Percentiles rank a stretch among this genome's conserved stretches.
Conservation (phyloP, 495 filamentous ascomycete species). For the Durotheca rogersii region DNA sequence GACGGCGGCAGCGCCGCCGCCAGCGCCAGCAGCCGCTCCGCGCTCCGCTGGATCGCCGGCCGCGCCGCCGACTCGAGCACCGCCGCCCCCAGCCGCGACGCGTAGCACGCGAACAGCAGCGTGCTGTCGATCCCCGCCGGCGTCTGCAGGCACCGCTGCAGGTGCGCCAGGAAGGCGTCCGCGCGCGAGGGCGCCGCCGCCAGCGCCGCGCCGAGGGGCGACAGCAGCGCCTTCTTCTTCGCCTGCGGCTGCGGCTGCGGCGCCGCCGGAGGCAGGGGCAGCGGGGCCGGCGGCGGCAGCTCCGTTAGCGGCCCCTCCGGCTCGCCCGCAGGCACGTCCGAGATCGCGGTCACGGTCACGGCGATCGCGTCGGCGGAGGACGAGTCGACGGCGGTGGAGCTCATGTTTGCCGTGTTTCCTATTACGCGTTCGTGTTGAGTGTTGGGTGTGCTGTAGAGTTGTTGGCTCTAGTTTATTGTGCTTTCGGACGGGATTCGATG, state of each 20-base stretch:
- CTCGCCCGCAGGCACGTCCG: constrained; percentile 43
- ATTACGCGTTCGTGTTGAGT: too few species aligned
- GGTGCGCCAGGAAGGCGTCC: constrained; percentile 53
- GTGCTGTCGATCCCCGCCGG: constrained; percentile 62
- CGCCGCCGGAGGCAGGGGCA: constrained; percentile 35
- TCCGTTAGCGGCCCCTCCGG: constrained; percentile 39
- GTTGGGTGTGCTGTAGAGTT: too few species aligned
- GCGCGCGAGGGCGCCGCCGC: constrained; percentile 42
- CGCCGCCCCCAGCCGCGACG: constrained; percentile 51
- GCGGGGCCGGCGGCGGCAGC: constrained; percentile 43
- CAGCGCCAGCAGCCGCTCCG: constrained; percentile 43
- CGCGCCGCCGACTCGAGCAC: constrained; percentile 40
- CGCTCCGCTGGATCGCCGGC: constrained; percentile 42
- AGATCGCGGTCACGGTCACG: constrained; percentile 4
- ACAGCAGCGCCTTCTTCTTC: constrained; percentile 38
- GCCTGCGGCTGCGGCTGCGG: constrained; percentile 39
- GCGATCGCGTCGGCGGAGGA: constrained; percentile 25
- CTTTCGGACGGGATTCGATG: too few species aligned
- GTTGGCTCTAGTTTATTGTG: too few species aligned
- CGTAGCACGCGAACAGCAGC: constrained; percentile 66
- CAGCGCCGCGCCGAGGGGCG: constrained; percentile 36
- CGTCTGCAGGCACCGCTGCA: constrained; percentile 57
- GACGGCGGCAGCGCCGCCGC: constrained; percentile 40
- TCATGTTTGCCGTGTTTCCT: constrained; percentile 22
- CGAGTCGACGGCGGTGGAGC: constrained; percentile 23